Percentiles rank a stretch among this genome's conserved stretches.
Conservation (phyloP, 331 rosid species). For the Rhamnella rubrinervis region DNA sequence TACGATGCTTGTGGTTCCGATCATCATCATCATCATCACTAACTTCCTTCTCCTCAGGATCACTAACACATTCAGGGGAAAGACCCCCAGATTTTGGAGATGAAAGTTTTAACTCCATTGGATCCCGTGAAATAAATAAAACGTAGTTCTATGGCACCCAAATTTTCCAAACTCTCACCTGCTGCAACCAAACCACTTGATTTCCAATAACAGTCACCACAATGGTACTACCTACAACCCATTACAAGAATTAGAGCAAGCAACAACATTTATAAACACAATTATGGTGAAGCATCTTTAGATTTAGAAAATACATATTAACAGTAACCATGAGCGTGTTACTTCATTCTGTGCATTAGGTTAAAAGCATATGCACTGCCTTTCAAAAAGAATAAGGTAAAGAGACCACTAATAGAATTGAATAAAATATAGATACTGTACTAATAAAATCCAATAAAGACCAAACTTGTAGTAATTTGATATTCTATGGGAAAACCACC, state of each 20-base stretch:
- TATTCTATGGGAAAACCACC: no score
- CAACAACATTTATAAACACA: background rate
- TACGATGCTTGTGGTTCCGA: slow-evolving; percentile 97
- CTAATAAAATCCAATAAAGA: background rate
- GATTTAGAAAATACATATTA: background rate
- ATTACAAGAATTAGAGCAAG: background rate
- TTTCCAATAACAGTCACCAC: slow-evolving; percentile 24
- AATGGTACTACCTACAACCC: slow-evolving; percentile 44
- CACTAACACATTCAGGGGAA: slow-evolving; percentile 75
- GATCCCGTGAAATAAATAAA: slow-evolving; percentile 33
- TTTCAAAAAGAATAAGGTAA: background rate
- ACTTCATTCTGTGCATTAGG: background rate
- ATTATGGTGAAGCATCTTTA: no score
- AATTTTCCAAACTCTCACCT: slow-evolving; percentile 33
- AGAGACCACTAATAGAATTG: background rate
- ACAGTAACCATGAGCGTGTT: slow-evolving; percentile 5
- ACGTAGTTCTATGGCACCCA: slow-evolving; percentile 28
- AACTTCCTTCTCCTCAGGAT: slow-evolving; percentile 94
- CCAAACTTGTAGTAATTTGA: no score
- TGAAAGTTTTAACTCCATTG: slow-evolving; percentile 82
- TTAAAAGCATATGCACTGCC: background rate
- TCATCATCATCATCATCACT: slow-evolving; percentile 97
- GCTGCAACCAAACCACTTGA: slow-evolving; percentile 35
- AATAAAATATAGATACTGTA: background rate
- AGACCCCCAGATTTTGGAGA: slow-evolving; percentile 71